Evolutionary conservation across 768 basidiomycete genomes (phyloP), one percentile per base, ranked within the genome.

Genomic region (Termitomyces bulborhizus): DNA sequence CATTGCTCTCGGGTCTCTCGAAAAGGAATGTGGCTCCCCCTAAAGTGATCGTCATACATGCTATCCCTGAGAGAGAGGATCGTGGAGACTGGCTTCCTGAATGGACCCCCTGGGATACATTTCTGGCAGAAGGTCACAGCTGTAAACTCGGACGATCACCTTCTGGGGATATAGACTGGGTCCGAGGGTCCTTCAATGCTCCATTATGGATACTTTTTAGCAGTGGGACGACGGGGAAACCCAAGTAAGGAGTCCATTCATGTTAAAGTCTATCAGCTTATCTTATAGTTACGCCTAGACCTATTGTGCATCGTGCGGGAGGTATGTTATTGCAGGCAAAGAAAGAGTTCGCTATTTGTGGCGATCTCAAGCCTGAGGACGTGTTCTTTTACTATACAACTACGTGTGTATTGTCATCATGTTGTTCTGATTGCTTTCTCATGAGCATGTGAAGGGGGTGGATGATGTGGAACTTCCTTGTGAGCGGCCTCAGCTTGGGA

Each of bases 381-480:
- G 81, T 90, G 2, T 90, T 88, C 70, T 88, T 90, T 64, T 90
- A 88, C 66, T 91, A 90, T 61, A 89, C 88, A 0, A 90, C 87
- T 46, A 88, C 86, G 86, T 88, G 59, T 62, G 84, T 73, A 48
- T 29, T 15, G n/a, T 51, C 41, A 55, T 42, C 18, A 16, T 6
- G 24, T 36, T 47, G 34, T 36, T 49, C 41, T 24, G 15, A 6
- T 36, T 26, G 26, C 27, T 41, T 43, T 39, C 45, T 41, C 55
- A 57, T 61, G 61, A 41, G 18, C 1, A 18, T 42, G 18, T 51
- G 7, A 61, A 90, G 87, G 16, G 87, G 87, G 44, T 90, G 89
- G 90, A 92, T 93, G 89, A 91, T 92, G 90, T 92, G 86, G 83
- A 91, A 91, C 65, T 91, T 89, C 68, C 82, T 91, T 36, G 75